Base-by-base conservation (phyloP, 108 stramenopile genomes). In the Pseudonitzschia multistriata region DNA sequence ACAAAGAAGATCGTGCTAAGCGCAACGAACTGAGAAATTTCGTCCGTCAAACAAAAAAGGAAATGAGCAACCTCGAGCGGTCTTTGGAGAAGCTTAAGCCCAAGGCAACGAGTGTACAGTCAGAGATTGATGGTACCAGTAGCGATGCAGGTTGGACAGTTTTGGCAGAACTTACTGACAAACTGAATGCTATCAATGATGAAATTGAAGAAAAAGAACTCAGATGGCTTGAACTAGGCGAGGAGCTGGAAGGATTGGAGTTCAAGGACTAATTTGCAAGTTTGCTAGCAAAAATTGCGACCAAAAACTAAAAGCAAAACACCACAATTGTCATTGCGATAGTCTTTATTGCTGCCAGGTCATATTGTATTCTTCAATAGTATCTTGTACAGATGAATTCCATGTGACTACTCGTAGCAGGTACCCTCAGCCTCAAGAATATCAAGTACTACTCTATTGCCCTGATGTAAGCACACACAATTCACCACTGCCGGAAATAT, bases 131-230 rank as follows among this genome's bases (percentile, higher is more conserved):
- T 52, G 60, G 21, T 13, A 71, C 49, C 29, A 78, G 81, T 48
- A 33, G 70, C 3, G 82, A 82, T 67, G 83, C 87, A 66, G 92
- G 92, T 34, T 93, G 92, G 92, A 80, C 82, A 35, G 86, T 90
- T 10, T 66, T 93, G 40, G 92, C 92, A 15, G 89, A 90, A 14
- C 74, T 90, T 14, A 87, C 92, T 0, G 84, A 79, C 7, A 77
- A 87, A 60, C 62, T 88, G 54, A 65, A 90, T 29, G 68, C 61
- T 22, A 65, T 88, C n/a, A 83, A 81, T 29, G 81, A 64, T 29
- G 78, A 93, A 53, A 78, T 88, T 13, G 86, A 93, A n/a, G 85
- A 85, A 36, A 90, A 88, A 67, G 92, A 93, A 73, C 69, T 86
- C 62, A 72, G 80, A 64, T 93, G 92, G 92, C 66, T 93, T 53